A percentile compares a stretch with the other conserved stretches of the same genome.
These are phyloP conservation scores for Gynochthodes officinalis DNA, from an alignment of 257 asterid species.

Conservation along the genomic window DNA sequence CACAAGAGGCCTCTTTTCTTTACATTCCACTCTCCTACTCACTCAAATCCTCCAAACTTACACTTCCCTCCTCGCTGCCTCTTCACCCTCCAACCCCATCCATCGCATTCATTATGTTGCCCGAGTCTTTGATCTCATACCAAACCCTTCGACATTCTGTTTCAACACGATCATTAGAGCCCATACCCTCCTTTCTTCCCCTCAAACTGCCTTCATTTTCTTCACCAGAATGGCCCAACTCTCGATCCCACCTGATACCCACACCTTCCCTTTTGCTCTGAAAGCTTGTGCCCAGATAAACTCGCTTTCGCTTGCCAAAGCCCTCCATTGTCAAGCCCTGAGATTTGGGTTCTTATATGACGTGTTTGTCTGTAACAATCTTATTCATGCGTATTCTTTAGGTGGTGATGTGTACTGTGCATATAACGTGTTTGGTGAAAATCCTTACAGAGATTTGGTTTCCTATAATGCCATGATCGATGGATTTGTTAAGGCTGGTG, in stretches of 20 bases:
- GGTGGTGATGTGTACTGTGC: constrained; percentile 39
- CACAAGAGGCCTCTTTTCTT: constrained; percentile 48
- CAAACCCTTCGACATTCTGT: constrained; percentile 54
- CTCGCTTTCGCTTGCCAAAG: constrained; percentile 30
- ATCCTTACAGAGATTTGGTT: constrained; percentile 53
- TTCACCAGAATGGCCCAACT: constrained; percentile 50
- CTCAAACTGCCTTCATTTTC: constrained; percentile 37
- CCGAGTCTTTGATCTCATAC: constrained; percentile 54
- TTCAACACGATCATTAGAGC: constrained; percentile 67
- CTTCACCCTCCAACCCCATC: constrained; percentile 13
- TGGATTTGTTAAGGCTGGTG: constrained; percentile 66
- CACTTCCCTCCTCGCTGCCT: constrained; percentile 29
- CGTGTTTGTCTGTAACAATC: constrained; percentile 53
- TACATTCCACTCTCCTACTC: constrained; percentile 43
- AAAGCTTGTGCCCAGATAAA: constrained; percentile 54
- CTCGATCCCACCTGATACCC: constrained; percentile 54
- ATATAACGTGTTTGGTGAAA: constrained; percentile 48
- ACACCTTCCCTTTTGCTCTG: constrained; percentile 63
- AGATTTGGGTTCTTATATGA: constrained; percentile 62
- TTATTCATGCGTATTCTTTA: constrained; percentile 37
- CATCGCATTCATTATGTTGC: constrained; percentile 30
- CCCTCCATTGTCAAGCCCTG: constrained; percentile 50
- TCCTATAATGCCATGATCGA: constrained; percentile 67
- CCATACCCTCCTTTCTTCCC: constrained; percentile 46
- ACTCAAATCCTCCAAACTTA: constrained; percentile 60